Evolutionary conservation across 495 filamentous ascomycete genomes (phyloP).

Genomic region (Tetracladium setigerum): DNA sequence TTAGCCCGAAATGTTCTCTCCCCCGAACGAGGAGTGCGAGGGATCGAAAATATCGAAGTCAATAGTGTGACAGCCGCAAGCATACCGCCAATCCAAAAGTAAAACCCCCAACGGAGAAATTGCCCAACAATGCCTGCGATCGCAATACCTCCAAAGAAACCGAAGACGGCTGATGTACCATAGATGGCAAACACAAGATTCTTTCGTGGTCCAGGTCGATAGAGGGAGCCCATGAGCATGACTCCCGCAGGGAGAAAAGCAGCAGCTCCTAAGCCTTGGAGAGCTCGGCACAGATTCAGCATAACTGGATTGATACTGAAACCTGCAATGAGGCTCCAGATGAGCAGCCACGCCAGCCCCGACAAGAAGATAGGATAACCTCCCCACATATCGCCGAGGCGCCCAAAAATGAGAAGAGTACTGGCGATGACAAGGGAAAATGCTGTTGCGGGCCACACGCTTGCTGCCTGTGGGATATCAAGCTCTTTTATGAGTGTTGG

Average conservation of each 20-base stretch:
- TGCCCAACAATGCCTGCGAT: conserved; percentile 61
- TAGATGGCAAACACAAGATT: conserved; percentile 76
- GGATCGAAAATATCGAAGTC: conserved; percentile 53
- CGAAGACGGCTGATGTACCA: conserved; percentile 65
- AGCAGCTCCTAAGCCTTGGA: conserved; percentile 69
- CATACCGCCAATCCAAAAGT: conserved; percentile 64
- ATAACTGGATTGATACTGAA: conserved; percentile 59
- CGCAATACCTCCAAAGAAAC: conserved; percentile 65
- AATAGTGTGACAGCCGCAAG: conserved; percentile 35
- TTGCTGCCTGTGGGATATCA: conserved; percentile 49
- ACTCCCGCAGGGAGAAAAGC: conserved; percentile 69
- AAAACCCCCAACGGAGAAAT: conserved; percentile 60
- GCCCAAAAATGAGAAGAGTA: conserved; percentile 67
- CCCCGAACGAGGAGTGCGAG: conserved; percentile 46
- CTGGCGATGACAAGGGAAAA: conserved; percentile 64
- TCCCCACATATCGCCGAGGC: conserved; percentile 68
- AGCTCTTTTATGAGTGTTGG: conserved; percentile 58
- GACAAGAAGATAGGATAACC: conserved; percentile 58
- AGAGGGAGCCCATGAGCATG: conserved; percentile 68
- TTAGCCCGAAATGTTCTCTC: conserved; percentile 28
- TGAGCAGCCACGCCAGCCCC: conserved; percentile 60
- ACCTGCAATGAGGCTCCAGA: conserved; percentile 64
- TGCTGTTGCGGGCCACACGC: conserved; percentile 70
- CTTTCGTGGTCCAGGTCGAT: conserved; percentile 75
- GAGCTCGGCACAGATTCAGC: conserved; percentile 63